A percentile compares a stretch with the other conserved stretches of the same genome.
Conservation (phyloP, 768 basidiomycete genomes). For the Lepiota venenata region DNA sequence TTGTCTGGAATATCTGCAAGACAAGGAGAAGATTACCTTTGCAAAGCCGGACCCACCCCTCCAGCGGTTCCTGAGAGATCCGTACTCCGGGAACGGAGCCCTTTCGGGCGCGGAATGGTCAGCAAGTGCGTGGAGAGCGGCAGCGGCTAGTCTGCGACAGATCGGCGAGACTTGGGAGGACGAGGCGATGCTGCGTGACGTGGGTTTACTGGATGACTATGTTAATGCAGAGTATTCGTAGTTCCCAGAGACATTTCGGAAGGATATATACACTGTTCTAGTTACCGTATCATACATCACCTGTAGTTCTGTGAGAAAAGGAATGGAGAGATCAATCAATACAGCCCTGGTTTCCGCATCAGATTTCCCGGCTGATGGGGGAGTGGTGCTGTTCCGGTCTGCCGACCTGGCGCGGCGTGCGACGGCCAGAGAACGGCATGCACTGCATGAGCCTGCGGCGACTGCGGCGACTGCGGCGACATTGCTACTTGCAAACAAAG, state of each 20-base stretch:
- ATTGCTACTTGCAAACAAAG: too few relatives aligned
- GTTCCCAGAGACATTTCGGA: not conserved
- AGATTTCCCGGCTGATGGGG: not conserved
- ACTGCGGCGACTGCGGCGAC: not conserved
- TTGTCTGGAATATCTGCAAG: conserved; percentile 8
- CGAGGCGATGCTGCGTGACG: conserved; percentile 45
- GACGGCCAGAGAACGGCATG: too few relatives aligned
- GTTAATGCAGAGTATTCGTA: conserved; percentile 23
- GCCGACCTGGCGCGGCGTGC: not conserved
- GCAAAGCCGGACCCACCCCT: conserved; percentile 7
- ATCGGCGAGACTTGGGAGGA: conserved; percentile 55
- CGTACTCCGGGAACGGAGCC: conserved; percentile 46
- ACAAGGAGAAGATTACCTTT: conserved; percentile 7
- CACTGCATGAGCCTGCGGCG: not conserved
- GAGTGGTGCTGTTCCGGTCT: too few relatives aligned
- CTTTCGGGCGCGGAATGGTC: conserved; percentile 78
- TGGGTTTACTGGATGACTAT: conserved; percentile 45
- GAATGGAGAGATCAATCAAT: too few relatives aligned
- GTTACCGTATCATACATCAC: too few relatives aligned
- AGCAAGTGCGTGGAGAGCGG: conserved; percentile 60
- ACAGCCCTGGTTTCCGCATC: not conserved
- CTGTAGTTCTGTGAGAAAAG: not conserved
- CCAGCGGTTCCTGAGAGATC: conserved; percentile 29
- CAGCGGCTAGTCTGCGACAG: conserved; percentile 39
- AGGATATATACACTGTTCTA: too few relatives aligned